Base-by-base conservation (phyloP, 352 stramenopile species). In the Phytophthora uliginosa region DNA sequence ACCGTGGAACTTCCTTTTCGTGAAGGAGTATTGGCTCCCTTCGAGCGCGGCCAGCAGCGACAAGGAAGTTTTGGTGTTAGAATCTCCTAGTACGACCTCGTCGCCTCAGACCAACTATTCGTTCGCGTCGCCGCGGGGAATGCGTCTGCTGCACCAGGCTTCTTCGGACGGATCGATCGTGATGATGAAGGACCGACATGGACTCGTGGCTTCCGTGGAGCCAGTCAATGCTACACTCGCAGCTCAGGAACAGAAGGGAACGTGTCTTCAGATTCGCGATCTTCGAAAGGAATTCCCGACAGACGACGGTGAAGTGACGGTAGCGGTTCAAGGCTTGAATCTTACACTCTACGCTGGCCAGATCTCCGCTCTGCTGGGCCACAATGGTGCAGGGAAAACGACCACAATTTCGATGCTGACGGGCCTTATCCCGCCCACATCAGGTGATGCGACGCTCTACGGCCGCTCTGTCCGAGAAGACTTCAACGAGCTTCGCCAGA, bases 371-470 rank as follows among this genome's bases (percentile, higher is more conserved):
- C 75, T 99, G 8, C 76, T 99, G 12, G 97, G 96, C 0, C 87
- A 93, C 74, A 92, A 93, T 45, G 84, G 85, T 7, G 85, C 84
- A 9, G 95, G 95, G 31, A 99, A 98, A 71, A 95, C 91, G 33
- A 99, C 95, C 1, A 90, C 92, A 0, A 97, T 99, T 40, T 95
- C 82, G 7, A 98, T 99, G 86, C 69, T 99, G 48, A 99, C 94
- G 7, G 97, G 96, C 0, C 75, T 98, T n/a, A 79, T 95, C 20
- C 75, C 87, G 4, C 76, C 86, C 13, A 84, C 83, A 0, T 69
- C 76, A 4, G 93, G 91, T 38, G 79, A 95, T 61, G 93, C 88
- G 12, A 86, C 71, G 13, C 71, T 98, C 7, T 82, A 84, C 31
- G 94, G 94, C 7, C 78, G 82, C 6, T 96, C 89, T 7, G 78